These are phyloP conservation scores for Cordyceps militaris DNA, from an alignment of 2,329 filamentous ascomycete genomes.

Conservation along the genomic window DNA sequence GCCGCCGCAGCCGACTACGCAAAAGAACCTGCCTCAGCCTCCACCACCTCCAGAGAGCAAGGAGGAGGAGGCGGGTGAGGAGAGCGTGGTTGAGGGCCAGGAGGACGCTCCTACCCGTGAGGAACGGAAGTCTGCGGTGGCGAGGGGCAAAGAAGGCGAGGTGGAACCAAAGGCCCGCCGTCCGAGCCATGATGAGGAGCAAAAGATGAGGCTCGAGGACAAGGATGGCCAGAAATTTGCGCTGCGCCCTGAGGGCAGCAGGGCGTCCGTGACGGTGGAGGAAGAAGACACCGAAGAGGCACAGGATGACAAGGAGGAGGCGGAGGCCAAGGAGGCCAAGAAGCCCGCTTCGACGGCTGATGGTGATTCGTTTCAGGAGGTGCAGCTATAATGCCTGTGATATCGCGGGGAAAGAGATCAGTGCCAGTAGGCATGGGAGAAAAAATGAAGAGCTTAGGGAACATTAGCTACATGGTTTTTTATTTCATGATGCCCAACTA, in stretches of 20 bases:
- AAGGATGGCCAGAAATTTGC: constrained; percentile 48
- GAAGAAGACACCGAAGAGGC: constrained; percentile 21
- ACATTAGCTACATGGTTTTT: not conserved
- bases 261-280: constrained; percentile 17
- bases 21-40: constrained; percentile 28
- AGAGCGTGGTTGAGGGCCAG: constrained; percentile 17
- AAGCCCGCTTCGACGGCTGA: constrained; percentile 44
- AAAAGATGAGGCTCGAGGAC: constrained; percentile 51
- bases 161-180: constrained; percentile 30
- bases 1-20: constrained; percentile 24
- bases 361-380: constrained; percentile 56
- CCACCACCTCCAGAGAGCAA: constrained; percentile 16
- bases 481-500: not conserved
- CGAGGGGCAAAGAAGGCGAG: constrained; percentile 16
- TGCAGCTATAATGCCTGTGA: constrained; percentile 41
- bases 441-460: not conserved
- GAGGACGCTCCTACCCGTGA: constrained; percentile 16
- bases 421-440: not conserved
- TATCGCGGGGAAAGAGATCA: not conserved
- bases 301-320: constrained; percentile 25
- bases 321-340: constrained; percentile 26
- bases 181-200: constrained; percentile 36
- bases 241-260: constrained; percentile 32
- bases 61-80: constrained; percentile 17
- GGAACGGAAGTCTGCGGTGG: constrained; percentile 17